Conservation (phyloP, 2,329 filamentous ascomycete species). For the Sporothrix variecibatus region DNA sequence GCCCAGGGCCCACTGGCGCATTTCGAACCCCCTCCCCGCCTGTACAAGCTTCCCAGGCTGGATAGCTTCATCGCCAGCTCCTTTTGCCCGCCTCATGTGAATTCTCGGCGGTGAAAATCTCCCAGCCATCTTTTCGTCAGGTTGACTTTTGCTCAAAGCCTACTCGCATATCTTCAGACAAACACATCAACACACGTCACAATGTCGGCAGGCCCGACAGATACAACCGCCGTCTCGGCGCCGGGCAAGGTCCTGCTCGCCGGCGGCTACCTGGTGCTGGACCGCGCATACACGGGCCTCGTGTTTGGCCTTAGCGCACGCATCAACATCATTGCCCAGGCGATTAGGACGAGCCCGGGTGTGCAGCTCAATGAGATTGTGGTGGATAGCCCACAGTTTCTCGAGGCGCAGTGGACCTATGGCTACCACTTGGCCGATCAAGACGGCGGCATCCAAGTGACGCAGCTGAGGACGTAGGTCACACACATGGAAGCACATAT, state of each 20-base stretch:
- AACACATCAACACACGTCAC: not conserved
- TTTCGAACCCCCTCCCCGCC: slow-evolving; percentile 10
- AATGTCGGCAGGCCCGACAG: slow-evolving; percentile 26
- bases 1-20: not conserved
- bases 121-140: not conserved
- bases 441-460: slow-evolving; percentile 77
- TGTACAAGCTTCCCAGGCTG: slow-evolving; percentile 23
- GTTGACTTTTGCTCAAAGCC: not conserved
- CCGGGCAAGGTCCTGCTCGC: slow-evolving; percentile 95
- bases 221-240: slow-evolving; percentile 70
- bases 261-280: slow-evolving; percentile 92
- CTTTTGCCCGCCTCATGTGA: not conserved
- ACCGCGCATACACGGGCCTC: slow-evolving; percentile 78
- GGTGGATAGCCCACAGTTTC: slow-evolving; percentile 89
- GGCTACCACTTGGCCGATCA: slow-evolving; percentile 69
- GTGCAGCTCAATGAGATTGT: slow-evolving; percentile 72
- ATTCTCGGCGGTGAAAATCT: not conserved
- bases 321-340: slow-evolving; percentile 64
- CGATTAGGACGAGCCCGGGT: slow-evolving; percentile 61
- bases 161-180: not conserved
- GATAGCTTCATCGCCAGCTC: slow-evolving; percentile 2
- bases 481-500: not conserved
- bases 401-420: slow-evolving; percentile 85
- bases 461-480: slow-evolving; percentile 76
- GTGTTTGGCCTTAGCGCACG: slow-evolving; percentile 68